Percentiles rank a stretch among this genome's conserved stretches.
Conservation (phyloP, 23 red algal species). For the Cyanidium caldarium region DNA sequence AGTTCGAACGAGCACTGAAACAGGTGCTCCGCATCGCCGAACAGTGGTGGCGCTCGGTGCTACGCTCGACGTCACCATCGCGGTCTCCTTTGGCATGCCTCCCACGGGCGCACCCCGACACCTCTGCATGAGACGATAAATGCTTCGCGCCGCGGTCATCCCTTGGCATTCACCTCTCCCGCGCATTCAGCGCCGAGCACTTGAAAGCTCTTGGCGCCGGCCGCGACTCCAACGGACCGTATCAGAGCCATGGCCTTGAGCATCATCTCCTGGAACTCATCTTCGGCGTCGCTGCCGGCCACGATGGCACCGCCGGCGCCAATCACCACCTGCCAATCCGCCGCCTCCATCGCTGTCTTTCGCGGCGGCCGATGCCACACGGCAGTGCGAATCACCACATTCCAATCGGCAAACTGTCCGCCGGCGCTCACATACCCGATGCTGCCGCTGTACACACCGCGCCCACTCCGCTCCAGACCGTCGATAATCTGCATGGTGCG, state of each 20-base stretch:
- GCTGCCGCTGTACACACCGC: constrained; percentile 74
- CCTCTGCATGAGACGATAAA: too few relatives aligned
- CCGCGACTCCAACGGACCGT: constrained; percentile 20
- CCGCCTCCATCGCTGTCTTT: background rate
- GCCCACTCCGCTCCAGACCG: constrained; percentile 33
- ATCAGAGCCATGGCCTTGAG: constrained; percentile 74
- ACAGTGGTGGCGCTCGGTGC: too few relatives aligned
- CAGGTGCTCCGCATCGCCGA: too few relatives aligned
- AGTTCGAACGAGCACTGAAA: too few relatives aligned
- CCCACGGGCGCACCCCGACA: too few relatives aligned
- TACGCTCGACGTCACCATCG: too few relatives aligned
- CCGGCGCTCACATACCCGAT: constrained; percentile 70
- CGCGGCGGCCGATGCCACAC: constrained; percentile 11
- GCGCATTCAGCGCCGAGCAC: background rate
- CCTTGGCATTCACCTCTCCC: too few relatives aligned
- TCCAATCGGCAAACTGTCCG: constrained; percentile 55
- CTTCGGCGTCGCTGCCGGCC: constrained; percentile 32
- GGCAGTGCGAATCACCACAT: constrained; percentile 87
- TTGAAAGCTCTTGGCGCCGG: constrained; percentile 6
- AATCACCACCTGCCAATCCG: constrained; percentile 21
- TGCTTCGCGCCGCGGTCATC: too few relatives aligned
- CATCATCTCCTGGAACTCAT: constrained; percentile 78
- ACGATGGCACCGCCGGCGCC: constrained; percentile 87
- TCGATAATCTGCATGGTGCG: constrained; percentile 88
- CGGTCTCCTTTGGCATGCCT: too few relatives aligned